These are phyloP conservation scores for Aspergillus caelatus DNA, from an alignment of 2,329 filamentous ascomycete species.

Conservation along the genomic window DNA sequence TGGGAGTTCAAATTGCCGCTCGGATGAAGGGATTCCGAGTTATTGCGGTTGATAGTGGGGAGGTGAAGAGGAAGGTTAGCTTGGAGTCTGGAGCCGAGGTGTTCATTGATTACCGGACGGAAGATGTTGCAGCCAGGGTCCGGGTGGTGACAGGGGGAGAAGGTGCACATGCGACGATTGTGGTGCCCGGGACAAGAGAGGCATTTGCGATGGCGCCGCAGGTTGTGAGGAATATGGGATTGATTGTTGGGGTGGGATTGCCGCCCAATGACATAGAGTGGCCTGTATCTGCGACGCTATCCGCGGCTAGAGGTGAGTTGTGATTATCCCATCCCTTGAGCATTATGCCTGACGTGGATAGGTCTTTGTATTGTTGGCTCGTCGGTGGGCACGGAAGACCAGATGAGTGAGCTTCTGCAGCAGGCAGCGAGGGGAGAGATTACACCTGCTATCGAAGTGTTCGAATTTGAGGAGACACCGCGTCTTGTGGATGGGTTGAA, in stretches of 20 bases:
- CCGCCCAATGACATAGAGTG: not conserved
- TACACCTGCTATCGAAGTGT: not conserved
- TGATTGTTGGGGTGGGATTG: not conserved
- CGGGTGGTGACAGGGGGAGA: not conserved
- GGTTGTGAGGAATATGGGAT: not conserved
- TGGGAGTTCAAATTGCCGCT: not conserved
- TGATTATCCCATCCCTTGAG: rapidly evolving
- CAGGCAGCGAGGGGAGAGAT: not conserved
- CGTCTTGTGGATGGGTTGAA: not conserved
- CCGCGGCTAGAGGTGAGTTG: not conserved
- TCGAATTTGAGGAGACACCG: not conserved
- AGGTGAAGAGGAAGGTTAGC: not conserved
- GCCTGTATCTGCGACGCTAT: not conserved
- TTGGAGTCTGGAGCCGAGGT: not conserved
- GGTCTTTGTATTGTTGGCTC: not conserved
- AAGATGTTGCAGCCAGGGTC: not conserved
- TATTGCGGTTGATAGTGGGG: not conserved
- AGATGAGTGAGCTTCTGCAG: not conserved
- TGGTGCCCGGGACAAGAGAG: not conserved
- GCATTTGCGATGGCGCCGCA: not conserved
- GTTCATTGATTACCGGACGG: not conserved
- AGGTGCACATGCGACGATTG: not conserved
- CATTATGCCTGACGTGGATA: not conserved
- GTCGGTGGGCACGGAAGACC: not conserved
- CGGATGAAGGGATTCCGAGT: not conserved